Evolutionary conservation across 306 rosid genomes (phyloP).

Genomic region (Medicago ruthenica): DNA sequence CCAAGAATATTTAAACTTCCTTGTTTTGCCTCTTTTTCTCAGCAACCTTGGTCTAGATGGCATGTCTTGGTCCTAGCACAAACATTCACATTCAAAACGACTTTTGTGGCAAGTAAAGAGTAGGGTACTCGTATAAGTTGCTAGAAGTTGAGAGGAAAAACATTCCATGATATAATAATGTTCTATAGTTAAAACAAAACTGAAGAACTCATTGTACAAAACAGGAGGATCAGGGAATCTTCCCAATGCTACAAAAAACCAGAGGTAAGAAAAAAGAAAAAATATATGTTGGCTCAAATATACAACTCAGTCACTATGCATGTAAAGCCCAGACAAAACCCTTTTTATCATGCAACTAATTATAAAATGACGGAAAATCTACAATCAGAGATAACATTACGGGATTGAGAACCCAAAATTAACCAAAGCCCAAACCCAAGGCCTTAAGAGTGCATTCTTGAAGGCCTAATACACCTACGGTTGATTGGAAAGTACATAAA

Average conservation of each 20-base stretch:
- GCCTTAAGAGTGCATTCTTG: conserved; percentile 13
- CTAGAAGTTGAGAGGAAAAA: conserved; percentile 27
- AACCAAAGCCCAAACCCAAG: conserved; percentile 22
- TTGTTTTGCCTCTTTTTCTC: conserved; percentile 87
- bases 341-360: conserved; percentile 13
- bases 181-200: background rate
- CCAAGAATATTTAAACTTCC: conserved; percentile 83
- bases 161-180: conserved; percentile 17
- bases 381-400: conserved; percentile 23
- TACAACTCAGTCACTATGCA: conserved; percentile 21
- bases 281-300: conserved; percentile 21
- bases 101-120: conserved; percentile 12
- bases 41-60: conserved; percentile 74
- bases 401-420: conserved; percentile 1
- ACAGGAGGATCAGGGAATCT: conserved; percentile 23
- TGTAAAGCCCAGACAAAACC: conserved; percentile 16
- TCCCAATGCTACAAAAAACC: conserved; percentile 8
- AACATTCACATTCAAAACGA: conserved; percentile 41
- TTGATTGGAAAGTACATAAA: conserved; percentile 17
- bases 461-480: background rate
- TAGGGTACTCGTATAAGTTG: conserved; percentile 23
- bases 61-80: conserved; percentile 75
- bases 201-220: conserved; percentile 22
- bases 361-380: conserved; percentile 13
- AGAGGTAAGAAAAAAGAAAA: conserved; percentile 28